Evolutionary conservation across 805 yeast species (phyloP).

Genomic region (Zygosaccharomyces bailii): DNA sequence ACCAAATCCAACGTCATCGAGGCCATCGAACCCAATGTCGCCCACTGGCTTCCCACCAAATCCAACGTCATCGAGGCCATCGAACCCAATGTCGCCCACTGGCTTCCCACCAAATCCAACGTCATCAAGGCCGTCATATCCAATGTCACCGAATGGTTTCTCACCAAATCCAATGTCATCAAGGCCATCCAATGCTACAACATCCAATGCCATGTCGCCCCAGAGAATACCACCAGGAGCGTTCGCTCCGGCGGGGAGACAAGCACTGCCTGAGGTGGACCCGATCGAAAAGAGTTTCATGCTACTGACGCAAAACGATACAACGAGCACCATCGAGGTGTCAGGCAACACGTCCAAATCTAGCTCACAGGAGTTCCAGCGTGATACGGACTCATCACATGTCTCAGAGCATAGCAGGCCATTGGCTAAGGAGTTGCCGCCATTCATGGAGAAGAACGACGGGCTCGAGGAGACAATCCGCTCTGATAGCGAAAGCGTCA

Average conservation of each 20-base stretch:
- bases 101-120: not conserved
- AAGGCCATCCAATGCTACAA: not conserved
- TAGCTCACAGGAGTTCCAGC: constrained; percentile 2
- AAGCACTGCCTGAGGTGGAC: constrained; percentile 14
- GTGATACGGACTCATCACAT: constrained; percentile 4
- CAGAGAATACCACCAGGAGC: not conserved
- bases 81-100: not conserved
- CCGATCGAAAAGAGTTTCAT: constrained; percentile 34
- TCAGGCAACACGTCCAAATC: not conserved
- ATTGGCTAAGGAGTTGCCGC: not conserved
- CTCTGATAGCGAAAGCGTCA: constrained; percentile 14
- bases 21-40: not conserved
- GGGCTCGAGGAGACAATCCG: not conserved
- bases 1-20: no score
- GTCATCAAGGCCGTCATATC: not conserved
- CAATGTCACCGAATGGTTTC: not conserved
- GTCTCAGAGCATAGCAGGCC: constrained; percentile 2
- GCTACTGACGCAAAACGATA: constrained; percentile 31
- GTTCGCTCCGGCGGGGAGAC: not conserved
- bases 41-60: not conserved
- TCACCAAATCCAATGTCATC: not conserved
- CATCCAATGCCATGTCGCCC: not conserved
- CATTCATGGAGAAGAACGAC: not conserved
- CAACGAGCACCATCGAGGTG: constrained; percentile 8
- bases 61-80: not conserved